phyloP scores from a whole-genome alignment of 805 yeast species.

The Monosporozyma aquatica region DNA sequence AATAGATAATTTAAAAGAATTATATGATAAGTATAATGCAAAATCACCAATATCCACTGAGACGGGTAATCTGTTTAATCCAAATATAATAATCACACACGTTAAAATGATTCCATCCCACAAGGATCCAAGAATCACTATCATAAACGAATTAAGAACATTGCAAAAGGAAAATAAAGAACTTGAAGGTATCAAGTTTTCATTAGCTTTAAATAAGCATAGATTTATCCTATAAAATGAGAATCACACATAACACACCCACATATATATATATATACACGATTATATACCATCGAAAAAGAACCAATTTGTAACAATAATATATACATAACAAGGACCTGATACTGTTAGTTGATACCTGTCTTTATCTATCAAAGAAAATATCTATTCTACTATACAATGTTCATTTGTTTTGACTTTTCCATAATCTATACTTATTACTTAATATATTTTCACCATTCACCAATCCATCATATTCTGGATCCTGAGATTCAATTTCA shows the following conservation, averaged over 20 bases:
- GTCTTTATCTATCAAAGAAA: background rate
- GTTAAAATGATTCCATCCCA: conserved; percentile 36
- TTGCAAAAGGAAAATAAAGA: conserved; percentile 28
- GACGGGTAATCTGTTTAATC: conserved; percentile 21
- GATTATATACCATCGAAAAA: too few relatives aligned
- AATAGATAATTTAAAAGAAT: conserved; percentile 42
- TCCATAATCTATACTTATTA: conserved; percentile 4
- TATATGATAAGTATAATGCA: conserved; percentile 31
- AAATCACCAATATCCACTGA: conserved; percentile 29
- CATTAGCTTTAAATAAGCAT: conserved; percentile 23
- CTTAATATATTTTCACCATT: conserved; percentile 5
- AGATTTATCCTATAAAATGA: conserved; percentile 11
- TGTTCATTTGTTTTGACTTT: background rate
- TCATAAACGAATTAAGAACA: conserved; percentile 41
- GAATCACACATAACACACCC: too few relatives aligned
- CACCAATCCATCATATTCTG: conserved; percentile 6
- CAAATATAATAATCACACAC: conserved; percentile 39
- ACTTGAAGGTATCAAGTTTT: conserved; percentile 30
- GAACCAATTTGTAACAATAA: background rate
- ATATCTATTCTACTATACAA: background rate
- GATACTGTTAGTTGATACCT: background rate
- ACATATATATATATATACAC: too few relatives aligned
- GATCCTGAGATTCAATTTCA: conserved; percentile 34
- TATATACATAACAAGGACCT: background rate
- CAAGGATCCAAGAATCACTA: conserved; percentile 49